Evolutionary conservation across 2,329 filamentous ascomycete genomes (phyloP), one percentile per base, ranked within the genome.

Genomic region (Talaromyces sp.): DNA sequence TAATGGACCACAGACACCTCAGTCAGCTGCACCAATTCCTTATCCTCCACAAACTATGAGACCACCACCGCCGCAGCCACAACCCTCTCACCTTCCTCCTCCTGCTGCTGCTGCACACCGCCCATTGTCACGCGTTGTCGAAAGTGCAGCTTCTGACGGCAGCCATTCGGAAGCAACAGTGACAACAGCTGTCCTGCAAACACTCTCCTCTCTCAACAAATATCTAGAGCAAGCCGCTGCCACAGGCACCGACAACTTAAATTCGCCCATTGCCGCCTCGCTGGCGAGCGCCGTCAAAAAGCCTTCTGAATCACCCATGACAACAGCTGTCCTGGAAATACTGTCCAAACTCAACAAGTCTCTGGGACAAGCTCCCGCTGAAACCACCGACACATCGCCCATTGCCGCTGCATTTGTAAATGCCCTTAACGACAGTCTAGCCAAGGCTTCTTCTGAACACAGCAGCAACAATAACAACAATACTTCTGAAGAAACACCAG

Each of bases 121-220:
- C 11, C 31, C 54, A 29, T 50, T 29, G 12, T 19, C 55, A 21
- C 24, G 46, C 19, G n/a, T 32, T 29, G 8, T 32, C 21, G 8
- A 41, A 62, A 68, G 46, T 61, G 62, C n/a, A 65, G 60, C 52
- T 24, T 46, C 43, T 21, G 46, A 21, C 31, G 57, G 11, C 56
- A 24, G 14, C 24, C n/a, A 8, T 26, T 21, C 43, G 8, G 55
- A 57, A 38, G 17, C 55, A 10, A 38, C 43, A 10, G 67, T 75
- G 59, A 69, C 73, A 59, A 66, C 66, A 19, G 71, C 73, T 2
- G 64, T 75, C 4, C 63, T 76, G 10, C 71, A 76, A 62, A 74
- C 72, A 0, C 65, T 76, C 3, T 68, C 69, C 1, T 74, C 72
- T 58, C 62, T 76, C 9, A 75, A 76, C 59, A 73, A 71, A 55